Percentiles rank a stretch among this genome's conserved stretches.
These are phyloP conservation scores for Thinopyrum elongatum DNA, from an alignment of 176 grass and related monocot genomes.

Conservation along the genomic window DNA sequence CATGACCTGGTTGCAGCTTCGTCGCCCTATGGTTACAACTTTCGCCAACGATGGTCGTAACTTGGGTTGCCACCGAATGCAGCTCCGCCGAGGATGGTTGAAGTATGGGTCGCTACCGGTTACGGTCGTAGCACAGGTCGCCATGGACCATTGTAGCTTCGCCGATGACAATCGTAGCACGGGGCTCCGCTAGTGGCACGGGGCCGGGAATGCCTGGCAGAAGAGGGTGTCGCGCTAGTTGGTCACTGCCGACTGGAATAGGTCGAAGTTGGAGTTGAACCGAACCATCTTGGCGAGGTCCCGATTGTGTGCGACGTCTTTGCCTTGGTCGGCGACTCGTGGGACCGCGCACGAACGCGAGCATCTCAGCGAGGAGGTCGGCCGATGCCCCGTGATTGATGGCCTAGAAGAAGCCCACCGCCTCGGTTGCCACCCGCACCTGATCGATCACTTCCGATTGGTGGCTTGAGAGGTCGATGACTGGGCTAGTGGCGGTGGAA, in stretches of 20 bases:
- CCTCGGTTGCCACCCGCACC: neutral
- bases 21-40: too few species aligned
- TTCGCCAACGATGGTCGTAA: too few species aligned
- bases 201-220: neutral
- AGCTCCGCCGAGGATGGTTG: too few species aligned
- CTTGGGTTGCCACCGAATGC: too few species aligned
- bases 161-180: too few species aligned
- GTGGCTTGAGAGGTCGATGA: neutral
- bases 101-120: too few species aligned
- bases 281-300: neutral
- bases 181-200: too few species aligned
- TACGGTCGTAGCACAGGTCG: too few species aligned
- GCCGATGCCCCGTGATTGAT: constrained; percentile 39
- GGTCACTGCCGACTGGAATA: neutral
- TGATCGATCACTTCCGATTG: neutral
- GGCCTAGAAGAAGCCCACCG: constrained; percentile 54
- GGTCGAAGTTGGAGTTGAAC: constrained; percentile 8
- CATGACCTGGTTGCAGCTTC: too few species aligned
- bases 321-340: constrained; percentile 36
- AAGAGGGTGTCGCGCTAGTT: constrained; percentile 16
- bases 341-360: constrained; percentile 18
- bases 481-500: neutral
- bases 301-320: constrained; percentile 41
- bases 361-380: constrained; percentile 31
- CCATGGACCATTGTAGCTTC: too few species aligned